Evolutionary conservation across 495 filamentous ascomycete genomes (phyloP), one percentile per base, ranked within the genome.

Genomic region (Apiosordaria backusii): DNA sequence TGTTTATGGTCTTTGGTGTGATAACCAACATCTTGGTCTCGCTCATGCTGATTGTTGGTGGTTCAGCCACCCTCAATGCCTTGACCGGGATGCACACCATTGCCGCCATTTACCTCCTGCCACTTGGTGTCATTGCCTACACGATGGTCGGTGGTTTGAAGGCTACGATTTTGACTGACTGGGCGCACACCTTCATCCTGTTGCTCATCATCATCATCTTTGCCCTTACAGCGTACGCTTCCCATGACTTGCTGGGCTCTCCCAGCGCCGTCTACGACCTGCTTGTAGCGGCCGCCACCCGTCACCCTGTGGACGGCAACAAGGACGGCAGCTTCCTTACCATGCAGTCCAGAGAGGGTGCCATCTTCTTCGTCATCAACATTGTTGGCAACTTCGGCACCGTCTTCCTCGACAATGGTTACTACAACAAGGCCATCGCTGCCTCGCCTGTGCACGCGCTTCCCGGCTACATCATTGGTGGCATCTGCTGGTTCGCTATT

Each of bases 371-470:
- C 82, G 87, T 98, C 60, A 98, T 98, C 79, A 97, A 98, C 77
- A 85, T 96, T 63, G 61, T 68, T 23, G 62, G 91, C 60, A 92
- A 90, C 75, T 91, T 89, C 55, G 86, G 90, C 57, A 94, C 92
- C 27, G 90, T 93, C 57, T 93, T 93, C 80, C 82, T 89, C 4
- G 88, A 92, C 75, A 91, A 89, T 67, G 87, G 87, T 59, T 96
- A 96, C 81, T 96, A 94, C 81, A 95, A 96, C 83, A 96, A 97
- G 76, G 93, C 93, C 52, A 96, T 97, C 65, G 92, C 93, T n/a
- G 93, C 93, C 4, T 89, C 87, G 29, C 92, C 92, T 1, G 89
- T 94, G 2, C 89, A 93, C 66, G 93, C 93, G 6, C 89, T 98
- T 59, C 94, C 94, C 5, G 94, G 94, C 29, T 98, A 98, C 70